phyloP scores from a whole-genome alignment of 1,139 yeast species.

The Blastobotrys apis region DNA sequence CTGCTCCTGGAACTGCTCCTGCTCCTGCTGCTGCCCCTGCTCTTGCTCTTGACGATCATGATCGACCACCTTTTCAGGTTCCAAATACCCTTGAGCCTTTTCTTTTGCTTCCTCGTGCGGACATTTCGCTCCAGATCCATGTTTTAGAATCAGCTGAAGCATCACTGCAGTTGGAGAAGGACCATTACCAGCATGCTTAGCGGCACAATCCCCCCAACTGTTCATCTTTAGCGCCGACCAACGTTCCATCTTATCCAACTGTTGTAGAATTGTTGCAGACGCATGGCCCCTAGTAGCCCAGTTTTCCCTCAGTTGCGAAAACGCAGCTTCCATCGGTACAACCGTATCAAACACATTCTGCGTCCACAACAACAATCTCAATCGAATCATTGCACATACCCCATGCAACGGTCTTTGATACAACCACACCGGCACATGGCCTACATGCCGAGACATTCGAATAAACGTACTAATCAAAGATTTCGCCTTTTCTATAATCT shows the following conservation, averaged over 20 bases:
- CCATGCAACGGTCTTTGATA: constrained; percentile 56
- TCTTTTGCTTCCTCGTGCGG: not conserved
- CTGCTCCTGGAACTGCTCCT: not conserved
- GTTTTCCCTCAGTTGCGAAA: constrained; percentile 13
- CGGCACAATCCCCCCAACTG: constrained; percentile 1
- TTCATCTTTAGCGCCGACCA: constrained; percentile 6
- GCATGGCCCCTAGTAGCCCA: constrained; percentile 14
- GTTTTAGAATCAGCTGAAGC: constrained; percentile 3
- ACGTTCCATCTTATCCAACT: constrained; percentile 2
- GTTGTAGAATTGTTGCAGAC: not conserved
- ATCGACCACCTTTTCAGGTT: too few relatives aligned
- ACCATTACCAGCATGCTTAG: constrained; percentile 1
- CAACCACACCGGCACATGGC: constrained; percentile 44
- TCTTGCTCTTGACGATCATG: too few relatives aligned
- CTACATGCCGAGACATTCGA: not conserved
- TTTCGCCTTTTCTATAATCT: not conserved
- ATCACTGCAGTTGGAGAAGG: constrained; percentile 7
- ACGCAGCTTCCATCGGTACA: constrained; percentile 18
- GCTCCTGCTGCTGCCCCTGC: not conserved
- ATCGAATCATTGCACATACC: constrained; percentile 35
- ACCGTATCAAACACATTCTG: constrained; percentile 16
- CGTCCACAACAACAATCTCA: constrained; percentile 23
- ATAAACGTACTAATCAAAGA: not conserved
- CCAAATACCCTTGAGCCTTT: too few relatives aligned
- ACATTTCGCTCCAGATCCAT: not conserved